Evolutionary conservation across 2,329 filamentous ascomycete genomes (phyloP).

Genomic region (Curvularia hawaiiensis): DNA sequence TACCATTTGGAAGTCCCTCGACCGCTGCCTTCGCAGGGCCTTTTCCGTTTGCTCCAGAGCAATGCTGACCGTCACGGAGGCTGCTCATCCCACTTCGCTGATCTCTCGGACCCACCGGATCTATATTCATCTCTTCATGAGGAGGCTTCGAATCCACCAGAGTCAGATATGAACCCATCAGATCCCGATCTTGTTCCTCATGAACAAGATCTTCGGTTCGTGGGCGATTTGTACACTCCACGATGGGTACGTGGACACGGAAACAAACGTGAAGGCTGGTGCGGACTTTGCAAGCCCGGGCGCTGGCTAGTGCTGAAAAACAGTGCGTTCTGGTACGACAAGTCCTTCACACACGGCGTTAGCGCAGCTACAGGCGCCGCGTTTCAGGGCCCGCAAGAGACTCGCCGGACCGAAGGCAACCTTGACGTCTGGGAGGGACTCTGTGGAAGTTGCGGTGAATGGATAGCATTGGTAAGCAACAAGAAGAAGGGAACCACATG

Average conservation of each 20-base stretch:
- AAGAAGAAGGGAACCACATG: constrained; percentile 94
- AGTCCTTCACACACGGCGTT: constrained; percentile 87
- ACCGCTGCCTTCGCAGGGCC: constrained; percentile 67
- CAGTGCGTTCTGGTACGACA: constrained; percentile 92
- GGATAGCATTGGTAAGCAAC: constrained; percentile 80
- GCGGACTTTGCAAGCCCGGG: constrained; percentile 83
- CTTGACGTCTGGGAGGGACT: constrained; percentile 82
- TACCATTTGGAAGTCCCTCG: constrained; percentile 63
- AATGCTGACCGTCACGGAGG: constrained; percentile 74
- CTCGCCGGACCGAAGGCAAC: constrained; percentile 77
- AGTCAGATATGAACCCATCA: constrained; percentile 79
- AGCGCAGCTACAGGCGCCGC: constrained; percentile 79
- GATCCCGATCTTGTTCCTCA: constrained; percentile 78
- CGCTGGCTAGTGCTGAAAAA: constrained; percentile 89
- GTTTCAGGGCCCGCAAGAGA: constrained; percentile 78
- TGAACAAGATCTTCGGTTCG: constrained; percentile 76
- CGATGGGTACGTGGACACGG: constrained; percentile 84
- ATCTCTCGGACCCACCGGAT: constrained; percentile 76
- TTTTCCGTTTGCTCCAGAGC: constrained; percentile 76
- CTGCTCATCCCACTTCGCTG: constrained; percentile 67
- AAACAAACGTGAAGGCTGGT: constrained; percentile 89
- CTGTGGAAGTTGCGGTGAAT: constrained; percentile 78
- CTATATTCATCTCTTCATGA: constrained; percentile 76
- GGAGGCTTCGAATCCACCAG: constrained; percentile 73
- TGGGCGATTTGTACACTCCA: constrained; percentile 82